Base-by-base conservation (phyloP, 2,329 filamentous ascomycete genomes). In the Pseudogymnoascus verrucosus region DNA sequence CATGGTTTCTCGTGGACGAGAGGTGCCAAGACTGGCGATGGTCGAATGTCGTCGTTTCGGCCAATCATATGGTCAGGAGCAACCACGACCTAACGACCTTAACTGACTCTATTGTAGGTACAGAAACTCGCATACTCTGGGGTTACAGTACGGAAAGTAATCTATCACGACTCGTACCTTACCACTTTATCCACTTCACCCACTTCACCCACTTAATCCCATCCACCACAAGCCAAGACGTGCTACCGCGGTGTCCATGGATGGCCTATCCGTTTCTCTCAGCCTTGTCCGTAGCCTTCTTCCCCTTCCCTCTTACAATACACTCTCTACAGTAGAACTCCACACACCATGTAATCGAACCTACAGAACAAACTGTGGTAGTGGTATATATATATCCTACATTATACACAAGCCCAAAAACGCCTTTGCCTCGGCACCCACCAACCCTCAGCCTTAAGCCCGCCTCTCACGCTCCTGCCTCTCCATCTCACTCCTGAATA, bases 1-100 rank as follows among this genome's bases (percentile, higher is more conserved):
- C 28, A 57, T 57, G 51, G 51, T 57, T 5, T 57, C 51, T 57
- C 42, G 34, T 57, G 51, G 51, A 34, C 51, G 51, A 57, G 51
- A 57, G 51, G 51, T 57, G 51, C 51, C 51, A 57, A 57, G 51
- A 31, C 51, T 26, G 28, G 0, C n/a, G 51, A 19, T 1, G n/a
- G 26, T 57, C 51, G 51, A 57, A 57, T 57, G 51, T 57, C 51
- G 51, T 57, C 16, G 28, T 34, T 34, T 57, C 51, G 7, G 19
- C 51, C 51, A 57, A 57, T 57, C 28, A 11, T 5, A 57, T 19
- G 51, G 2, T 1, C 51, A 19, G 3, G 0, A 34, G 10, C 51
- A 57, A 57, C 51, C 51, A 57, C 51, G 51, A 57, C 51, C 51
- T 57, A 14, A 14, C 51, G 10, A 21, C 14, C 47, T 23, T 44